phyloP scores from a whole-genome alignment of 164 flowering plant genomes.

The Houttuynia cordata region DNA sequence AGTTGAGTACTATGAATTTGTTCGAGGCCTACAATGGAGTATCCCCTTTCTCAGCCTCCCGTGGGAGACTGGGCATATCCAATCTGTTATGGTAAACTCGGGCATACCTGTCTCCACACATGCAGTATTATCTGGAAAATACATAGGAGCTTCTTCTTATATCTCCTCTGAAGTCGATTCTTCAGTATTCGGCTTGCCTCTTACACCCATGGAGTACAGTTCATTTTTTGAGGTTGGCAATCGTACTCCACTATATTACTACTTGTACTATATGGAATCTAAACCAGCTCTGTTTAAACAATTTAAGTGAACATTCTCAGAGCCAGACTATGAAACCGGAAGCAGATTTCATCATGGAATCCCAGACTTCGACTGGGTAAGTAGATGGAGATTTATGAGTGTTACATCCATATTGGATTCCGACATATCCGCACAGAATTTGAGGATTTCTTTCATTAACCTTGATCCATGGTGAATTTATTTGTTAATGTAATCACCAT shows the following conservation, averaged over 20 bases:
- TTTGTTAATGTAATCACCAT: too few species aligned
- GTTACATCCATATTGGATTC: not conserved
- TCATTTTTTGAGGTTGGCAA: conserved; percentile 58
- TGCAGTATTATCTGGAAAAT: conserved; percentile 15
- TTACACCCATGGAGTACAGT: conserved; percentile 65
- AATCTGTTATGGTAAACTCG: conserved; percentile 33
- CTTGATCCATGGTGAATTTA: too few species aligned
- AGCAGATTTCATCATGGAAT: conserved; percentile 46
- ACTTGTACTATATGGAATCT: not conserved
- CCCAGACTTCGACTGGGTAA: conserved; percentile 44
- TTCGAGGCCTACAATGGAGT: conserved; percentile 69
- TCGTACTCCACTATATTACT: not conserved
- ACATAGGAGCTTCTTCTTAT: conserved; percentile 10
- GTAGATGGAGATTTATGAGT: conserved; percentile 5
- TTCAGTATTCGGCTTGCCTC: conserved; percentile 53
- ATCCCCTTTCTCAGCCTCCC: conserved; percentile 79
- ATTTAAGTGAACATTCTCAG: conserved; percentile 28
- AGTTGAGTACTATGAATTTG: conserved; percentile 69
- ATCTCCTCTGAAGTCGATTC: conserved; percentile 16
- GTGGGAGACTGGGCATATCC: conserved; percentile 53
- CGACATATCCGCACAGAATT: too few species aligned
- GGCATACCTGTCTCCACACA: conserved; percentile 20
- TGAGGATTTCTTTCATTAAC: too few species aligned
- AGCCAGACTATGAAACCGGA: conserved; percentile 54
- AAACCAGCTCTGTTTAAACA: not conserved